A percentile compares a stretch with the other conserved stretches of the same genome.
phyloP scores from a whole-genome alignment of 129 eudicot species.

The Daucus carota region DNA sequence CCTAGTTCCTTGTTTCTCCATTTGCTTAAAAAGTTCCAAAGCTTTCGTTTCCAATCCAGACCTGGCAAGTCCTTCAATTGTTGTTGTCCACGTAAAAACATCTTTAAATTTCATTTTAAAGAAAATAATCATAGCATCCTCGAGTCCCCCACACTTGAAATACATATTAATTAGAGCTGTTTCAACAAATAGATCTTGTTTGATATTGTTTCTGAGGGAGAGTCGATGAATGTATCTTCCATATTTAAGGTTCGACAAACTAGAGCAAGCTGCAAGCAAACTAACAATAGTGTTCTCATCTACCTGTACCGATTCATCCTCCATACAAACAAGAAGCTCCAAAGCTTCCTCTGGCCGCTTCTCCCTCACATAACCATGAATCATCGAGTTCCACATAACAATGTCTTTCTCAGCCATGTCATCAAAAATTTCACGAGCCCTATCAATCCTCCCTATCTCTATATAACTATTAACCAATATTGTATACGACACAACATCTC shows the following conservation, averaged over 20 bases:
- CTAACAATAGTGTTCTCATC: not conserved
- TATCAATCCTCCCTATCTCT: not conserved
- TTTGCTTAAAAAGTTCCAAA: not conserved
- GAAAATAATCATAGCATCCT: slow-evolving; percentile 2
- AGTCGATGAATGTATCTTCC: not conserved
- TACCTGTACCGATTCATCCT: not conserved
- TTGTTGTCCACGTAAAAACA: not conserved
- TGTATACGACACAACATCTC: slow-evolving; percentile 9
- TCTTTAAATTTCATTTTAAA: not conserved
- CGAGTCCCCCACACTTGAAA: not conserved
- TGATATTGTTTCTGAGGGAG: not conserved
- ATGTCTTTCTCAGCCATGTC: slow-evolving; percentile 7
- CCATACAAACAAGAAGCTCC: not conserved
- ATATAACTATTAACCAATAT: slow-evolving; percentile 5
- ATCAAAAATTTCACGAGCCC: slow-evolving; percentile 6
- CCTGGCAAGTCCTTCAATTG: slow-evolving; percentile 6
- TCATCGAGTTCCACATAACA: slow-evolving; percentile 4
- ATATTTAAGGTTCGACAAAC: not conserved
- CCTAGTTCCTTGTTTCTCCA: slow-evolving; percentile 6
- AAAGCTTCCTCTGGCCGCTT: not conserved
- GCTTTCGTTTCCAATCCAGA: slow-evolving; percentile 1
- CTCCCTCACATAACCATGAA: slow-evolving; percentile 1
- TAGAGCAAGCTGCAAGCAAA: not conserved
- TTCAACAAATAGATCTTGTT: not conserved
- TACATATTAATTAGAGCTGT: slow-evolving; percentile 5